Evolutionary conservation across 306 rosid genomes (phyloP).

Genomic region (Carpinus viminea): DNA sequence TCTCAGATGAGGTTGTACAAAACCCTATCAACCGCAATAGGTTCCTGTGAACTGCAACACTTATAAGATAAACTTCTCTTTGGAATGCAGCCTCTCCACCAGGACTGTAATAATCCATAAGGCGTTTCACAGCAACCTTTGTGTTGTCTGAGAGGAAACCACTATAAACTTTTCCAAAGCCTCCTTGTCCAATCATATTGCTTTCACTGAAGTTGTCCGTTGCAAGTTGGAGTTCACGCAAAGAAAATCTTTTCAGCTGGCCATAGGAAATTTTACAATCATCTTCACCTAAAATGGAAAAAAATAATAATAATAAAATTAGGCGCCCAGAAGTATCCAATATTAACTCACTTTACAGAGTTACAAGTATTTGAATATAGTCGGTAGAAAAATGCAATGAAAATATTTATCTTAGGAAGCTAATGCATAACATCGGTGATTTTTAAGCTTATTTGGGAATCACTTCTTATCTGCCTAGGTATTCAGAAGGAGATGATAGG

Average conservation of each 20-base stretch:
- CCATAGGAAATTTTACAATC: slow-evolving; percentile 63
- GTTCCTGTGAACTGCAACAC: slow-evolving; percentile 89
- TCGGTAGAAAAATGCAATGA: not conserved
- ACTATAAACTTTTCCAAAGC: slow-evolving; percentile 93
- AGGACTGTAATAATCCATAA: slow-evolving; percentile 72
- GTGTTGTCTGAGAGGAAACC: slow-evolving; percentile 74
- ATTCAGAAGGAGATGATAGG: not conserved
- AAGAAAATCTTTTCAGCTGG: slow-evolving; percentile 79
- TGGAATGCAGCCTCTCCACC: slow-evolving; percentile 93
- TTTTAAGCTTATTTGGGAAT: not conserved
- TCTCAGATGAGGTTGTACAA: slow-evolving; percentile 76
- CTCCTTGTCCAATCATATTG: slow-evolving; percentile 95
- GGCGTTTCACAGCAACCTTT: slow-evolving; percentile 82
- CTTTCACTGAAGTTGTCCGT: slow-evolving; percentile 74
- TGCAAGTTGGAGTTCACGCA: slow-evolving; percentile 84
- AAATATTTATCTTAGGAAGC: not conserved
- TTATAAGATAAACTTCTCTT: slow-evolving; percentile 85
- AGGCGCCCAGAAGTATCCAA: not conserved
- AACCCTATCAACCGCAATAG: slow-evolving; percentile 83
- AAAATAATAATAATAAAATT: not conserved
- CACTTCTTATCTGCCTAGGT: not conserved
- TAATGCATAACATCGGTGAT: not conserved
- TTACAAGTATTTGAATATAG: not conserved
- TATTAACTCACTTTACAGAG: not conserved
- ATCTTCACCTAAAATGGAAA: slow-evolving; percentile 63